phyloP scores from a whole-genome alignment of 768 basidiomycete genomes.

The Nidularia pulvinata region DNA sequence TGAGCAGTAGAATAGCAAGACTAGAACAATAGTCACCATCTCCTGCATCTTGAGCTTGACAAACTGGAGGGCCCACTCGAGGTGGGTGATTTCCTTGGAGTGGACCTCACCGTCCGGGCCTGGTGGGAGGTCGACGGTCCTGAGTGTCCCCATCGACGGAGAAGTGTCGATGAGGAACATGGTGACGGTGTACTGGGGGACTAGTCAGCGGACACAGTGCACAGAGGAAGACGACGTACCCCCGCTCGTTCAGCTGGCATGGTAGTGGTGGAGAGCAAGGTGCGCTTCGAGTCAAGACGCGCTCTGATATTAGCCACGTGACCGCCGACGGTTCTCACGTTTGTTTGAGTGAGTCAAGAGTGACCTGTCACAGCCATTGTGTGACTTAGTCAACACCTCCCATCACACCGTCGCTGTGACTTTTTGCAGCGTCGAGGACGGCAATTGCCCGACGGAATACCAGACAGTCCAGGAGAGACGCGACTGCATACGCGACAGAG shows the following conservation, averaged over 20 bases:
- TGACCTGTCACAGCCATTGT: not conserved
- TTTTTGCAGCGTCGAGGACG: no score
- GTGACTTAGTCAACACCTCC: no score
- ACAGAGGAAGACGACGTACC: conserved; percentile 36
- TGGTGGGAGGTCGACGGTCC: conserved; percentile 54
- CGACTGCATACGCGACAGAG: no score
- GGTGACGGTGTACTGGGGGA: conserved; percentile 73
- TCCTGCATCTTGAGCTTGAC: conserved; percentile 91
- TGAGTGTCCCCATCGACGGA: conserved; percentile 74
- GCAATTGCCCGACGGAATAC: no score
- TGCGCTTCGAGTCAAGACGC: conserved; percentile 20
- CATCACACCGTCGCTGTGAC: no score
- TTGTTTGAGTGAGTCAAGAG: not conserved
- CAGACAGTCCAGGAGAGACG: no score
- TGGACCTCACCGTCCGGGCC: conserved; percentile 50
- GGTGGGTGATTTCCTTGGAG: conserved; percentile 65
- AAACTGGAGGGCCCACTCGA: conserved; percentile 84
- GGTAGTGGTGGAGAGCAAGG: conserved; percentile 17
- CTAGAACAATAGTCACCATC: conserved; percentile 54
- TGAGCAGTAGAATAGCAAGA: not conserved
- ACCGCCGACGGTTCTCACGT: conserved; percentile 13
- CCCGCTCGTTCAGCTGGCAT: conserved; percentile 85
- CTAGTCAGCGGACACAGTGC: not conserved
- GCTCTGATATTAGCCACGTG: conserved; percentile 30
- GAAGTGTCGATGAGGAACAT: conserved; percentile 92